Conservation (phyloP, 2,329 filamentous ascomycete genomes). For the Diaporthe vexans region DNA sequence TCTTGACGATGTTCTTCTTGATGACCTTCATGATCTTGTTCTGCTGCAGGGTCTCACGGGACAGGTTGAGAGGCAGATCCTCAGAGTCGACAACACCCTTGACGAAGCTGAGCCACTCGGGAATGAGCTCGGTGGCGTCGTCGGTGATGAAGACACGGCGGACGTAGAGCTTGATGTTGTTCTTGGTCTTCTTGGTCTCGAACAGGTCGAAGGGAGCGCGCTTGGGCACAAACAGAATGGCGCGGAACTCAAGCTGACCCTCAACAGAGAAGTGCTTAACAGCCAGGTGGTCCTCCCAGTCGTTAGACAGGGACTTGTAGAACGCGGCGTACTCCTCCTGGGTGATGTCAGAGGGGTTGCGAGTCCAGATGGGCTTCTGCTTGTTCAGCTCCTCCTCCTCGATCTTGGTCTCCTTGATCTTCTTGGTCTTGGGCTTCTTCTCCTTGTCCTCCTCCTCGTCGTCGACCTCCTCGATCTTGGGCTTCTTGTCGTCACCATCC, state of each 20-base stretch:
- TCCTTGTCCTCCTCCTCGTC: constrained; percentile 86
- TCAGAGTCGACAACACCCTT: constrained; percentile 99
- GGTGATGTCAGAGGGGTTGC: constrained; percentile 84
- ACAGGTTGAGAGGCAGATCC: constrained; percentile 99
- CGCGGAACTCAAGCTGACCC: constrained; percentile 99
- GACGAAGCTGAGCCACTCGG: constrained; percentile 99
- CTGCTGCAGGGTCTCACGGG: constrained; percentile 99
- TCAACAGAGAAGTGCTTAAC: constrained; percentile 99
- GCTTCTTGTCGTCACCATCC: constrained; percentile 91
- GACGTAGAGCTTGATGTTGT: constrained; percentile 99
- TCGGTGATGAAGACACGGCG: constrained; percentile 99
- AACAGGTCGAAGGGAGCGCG: constrained; percentile 99
- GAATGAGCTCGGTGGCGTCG: constrained; percentile 98
- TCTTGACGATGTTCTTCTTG: constrained; percentile 99
- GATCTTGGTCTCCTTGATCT: constrained; percentile 97
- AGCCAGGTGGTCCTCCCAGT: constrained; percentile 99
- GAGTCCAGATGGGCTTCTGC: constrained; percentile 92
- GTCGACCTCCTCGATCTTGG: constrained; percentile 93
- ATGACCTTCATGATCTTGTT: constrained; percentile 99
- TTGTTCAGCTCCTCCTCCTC: constrained; percentile 99
- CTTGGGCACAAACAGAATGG: constrained; percentile 99
- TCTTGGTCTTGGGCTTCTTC: constrained; percentile 99
- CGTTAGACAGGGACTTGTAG: constrained; percentile 99
- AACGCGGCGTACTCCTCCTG: constrained; percentile 97
- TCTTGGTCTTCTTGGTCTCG: constrained; percentile 99